These are phyloP conservation scores for Lentinula raphanica DNA, from an alignment of 768 basidiomycete genomes.

Conservation along the genomic window DNA sequence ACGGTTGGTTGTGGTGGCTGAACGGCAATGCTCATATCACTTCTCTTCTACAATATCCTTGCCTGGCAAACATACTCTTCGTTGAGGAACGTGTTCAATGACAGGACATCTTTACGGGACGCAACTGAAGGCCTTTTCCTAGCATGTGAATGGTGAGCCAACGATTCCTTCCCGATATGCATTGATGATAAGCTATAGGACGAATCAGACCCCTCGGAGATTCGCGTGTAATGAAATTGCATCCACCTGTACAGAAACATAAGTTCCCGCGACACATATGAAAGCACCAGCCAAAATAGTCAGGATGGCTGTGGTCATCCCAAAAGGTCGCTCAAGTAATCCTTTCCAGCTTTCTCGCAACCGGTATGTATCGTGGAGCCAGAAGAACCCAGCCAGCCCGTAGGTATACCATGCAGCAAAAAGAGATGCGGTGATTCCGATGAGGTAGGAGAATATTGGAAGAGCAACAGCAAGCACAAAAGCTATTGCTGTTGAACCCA, in stretches of 20 bases:
- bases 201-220: neutral
- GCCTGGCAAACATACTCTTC: too few relatives aligned
- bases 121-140: neutral
- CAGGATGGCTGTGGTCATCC: conserved; percentile 31
- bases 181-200: conserved; percentile 36
- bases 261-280: conserved; percentile 48
- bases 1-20: too few relatives aligned
- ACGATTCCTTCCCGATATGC: conserved; percentile 38
- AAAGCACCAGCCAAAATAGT: conserved; percentile 46
- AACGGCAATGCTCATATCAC: too few relatives aligned
- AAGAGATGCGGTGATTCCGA: conserved; percentile 46
- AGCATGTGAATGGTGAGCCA: conserved; percentile 42
- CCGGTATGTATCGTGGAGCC: conserved; percentile 44
- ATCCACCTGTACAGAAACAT: conserved; percentile 45
- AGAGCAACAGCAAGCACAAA: conserved; percentile 46
- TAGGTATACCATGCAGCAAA: conserved; percentile 61
- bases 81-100: too few relatives aligned
- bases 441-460: conserved; percentile 51
- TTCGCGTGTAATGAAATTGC: neutral
- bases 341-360: conserved; percentile 30
- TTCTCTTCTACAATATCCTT: too few relatives aligned
- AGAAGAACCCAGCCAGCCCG: conserved; percentile 49
- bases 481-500: conserved; percentile 33
- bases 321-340: conserved; percentile 26
- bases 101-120: too few relatives aligned